Evolutionary conservation across 164 flowering plant genomes (phyloP).

Genomic region (Kalanchoe fedtschenkoi): DNA sequence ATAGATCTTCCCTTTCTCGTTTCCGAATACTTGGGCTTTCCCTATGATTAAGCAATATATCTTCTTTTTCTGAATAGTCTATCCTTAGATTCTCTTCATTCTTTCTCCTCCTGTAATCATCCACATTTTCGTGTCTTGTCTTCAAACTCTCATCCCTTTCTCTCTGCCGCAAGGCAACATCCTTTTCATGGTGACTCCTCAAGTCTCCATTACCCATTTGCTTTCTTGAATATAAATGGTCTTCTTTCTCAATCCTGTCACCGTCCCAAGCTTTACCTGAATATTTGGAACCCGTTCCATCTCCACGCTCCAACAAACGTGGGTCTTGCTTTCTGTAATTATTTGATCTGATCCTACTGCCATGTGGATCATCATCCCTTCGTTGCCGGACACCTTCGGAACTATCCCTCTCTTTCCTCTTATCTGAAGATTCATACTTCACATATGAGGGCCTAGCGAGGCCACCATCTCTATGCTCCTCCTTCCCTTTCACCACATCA

Average conservation of each 20-base stretch:
- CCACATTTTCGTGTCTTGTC: slow-evolving; percentile 42
- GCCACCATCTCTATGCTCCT: slow-evolving; percentile 51
- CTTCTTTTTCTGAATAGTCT: slow-evolving; percentile 59
- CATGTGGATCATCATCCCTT: slow-evolving; percentile 57
- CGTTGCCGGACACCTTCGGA: slow-evolving; percentile 44
- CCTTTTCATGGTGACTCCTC: slow-evolving; percentile 56
- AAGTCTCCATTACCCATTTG: slow-evolving; percentile 57
- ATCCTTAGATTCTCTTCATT: slow-evolving; percentile 55
- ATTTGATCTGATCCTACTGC: slow-evolving; percentile 50
- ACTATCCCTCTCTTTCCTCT: slow-evolving; percentile 55
- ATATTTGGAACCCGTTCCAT: slow-evolving; percentile 50
- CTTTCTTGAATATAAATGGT: slow-evolving; percentile 46
- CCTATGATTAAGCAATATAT: slow-evolving; percentile 34
- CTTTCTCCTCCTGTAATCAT: slow-evolving; percentile 67
- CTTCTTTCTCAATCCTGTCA: slow-evolving; percentile 62
- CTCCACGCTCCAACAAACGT: slow-evolving; percentile 21
- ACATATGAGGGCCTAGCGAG: slow-evolving; percentile 21
- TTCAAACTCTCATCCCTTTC: slow-evolving; percentile 54
- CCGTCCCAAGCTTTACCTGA: slow-evolving; percentile 52
- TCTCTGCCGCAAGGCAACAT: slow-evolving; percentile 41
- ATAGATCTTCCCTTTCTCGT: slow-evolving; percentile 66
- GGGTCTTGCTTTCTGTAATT: slow-evolving; percentile 45
- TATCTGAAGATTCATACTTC: slow-evolving; percentile 46
- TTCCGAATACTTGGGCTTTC: slow-evolving; percentile 54
- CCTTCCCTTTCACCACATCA: slow-evolving; percentile 38